Conservation (phyloP, 2,329 filamentous ascomycete genomes). For the Fusarium sp. region DNA sequence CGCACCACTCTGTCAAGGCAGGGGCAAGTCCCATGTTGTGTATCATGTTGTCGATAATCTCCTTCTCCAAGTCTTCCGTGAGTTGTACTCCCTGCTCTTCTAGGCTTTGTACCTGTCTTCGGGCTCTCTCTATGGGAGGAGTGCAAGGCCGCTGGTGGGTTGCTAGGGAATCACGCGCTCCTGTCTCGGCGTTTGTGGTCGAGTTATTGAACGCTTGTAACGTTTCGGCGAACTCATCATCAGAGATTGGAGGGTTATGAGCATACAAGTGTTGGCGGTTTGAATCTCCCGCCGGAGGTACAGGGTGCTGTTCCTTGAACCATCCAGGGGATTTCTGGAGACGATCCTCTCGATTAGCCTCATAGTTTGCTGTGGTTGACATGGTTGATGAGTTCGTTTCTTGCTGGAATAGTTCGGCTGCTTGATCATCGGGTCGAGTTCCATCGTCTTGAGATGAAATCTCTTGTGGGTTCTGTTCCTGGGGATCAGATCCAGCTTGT, state of each 20-base stretch:
- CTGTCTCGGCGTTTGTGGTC: background rate
- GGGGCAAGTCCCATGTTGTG: slow-evolving; percentile 21
- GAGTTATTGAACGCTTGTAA: background rate
- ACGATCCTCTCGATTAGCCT: background rate
- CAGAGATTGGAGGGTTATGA: slow-evolving; percentile 12
- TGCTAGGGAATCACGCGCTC: slow-evolving; percentile 5
- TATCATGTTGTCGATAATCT: slow-evolving; percentile 18
- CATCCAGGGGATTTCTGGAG: background rate
- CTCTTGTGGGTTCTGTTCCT: background rate
- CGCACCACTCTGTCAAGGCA: slow-evolving; percentile 26
- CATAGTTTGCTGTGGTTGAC: slow-evolving; percentile 1
- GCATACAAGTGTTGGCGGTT: slow-evolving; percentile 26
- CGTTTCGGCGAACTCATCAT: background rate
- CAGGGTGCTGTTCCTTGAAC: slow-evolving; percentile 17
- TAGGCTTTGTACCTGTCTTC: slow-evolving; percentile 18
- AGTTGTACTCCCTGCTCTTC: slow-evolving; percentile 7
- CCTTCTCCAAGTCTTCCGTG: background rate
- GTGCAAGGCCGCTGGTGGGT: slow-evolving; percentile 26
- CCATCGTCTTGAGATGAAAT: background rate
- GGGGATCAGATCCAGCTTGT: background rate
- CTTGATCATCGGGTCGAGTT: background rate
- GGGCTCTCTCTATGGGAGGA: slow-evolving; percentile 22
- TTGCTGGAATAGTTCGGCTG: background rate
- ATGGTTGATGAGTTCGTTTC: background rate
- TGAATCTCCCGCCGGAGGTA: slow-evolving; percentile 2